Evolutionary conservation across 2,329 filamentous ascomycete genomes (phyloP).

Genomic region (Paracoccidioides lutzii): DNA sequence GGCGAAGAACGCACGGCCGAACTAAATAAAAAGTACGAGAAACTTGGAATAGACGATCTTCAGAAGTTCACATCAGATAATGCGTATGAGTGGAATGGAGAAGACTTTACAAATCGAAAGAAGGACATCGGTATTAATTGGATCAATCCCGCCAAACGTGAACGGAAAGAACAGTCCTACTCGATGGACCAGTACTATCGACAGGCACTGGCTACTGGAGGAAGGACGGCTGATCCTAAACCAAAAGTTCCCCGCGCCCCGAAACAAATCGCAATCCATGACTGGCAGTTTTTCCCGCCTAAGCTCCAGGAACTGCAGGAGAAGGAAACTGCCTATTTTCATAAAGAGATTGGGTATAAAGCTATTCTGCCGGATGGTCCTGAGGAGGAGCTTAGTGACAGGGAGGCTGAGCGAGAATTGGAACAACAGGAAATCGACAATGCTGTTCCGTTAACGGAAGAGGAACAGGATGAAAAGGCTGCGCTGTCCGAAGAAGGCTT

Average conservation of each 20-base stretch:
- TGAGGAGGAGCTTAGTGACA: slow-evolving; percentile 73
- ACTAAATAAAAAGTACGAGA: slow-evolving; percentile 88
- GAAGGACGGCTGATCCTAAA: slow-evolving; percentile 68
- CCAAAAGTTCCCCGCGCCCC: slow-evolving; percentile 92
- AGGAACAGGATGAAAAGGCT: slow-evolving; percentile 78
- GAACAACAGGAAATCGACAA: slow-evolving; percentile 92
- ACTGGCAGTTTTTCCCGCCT: slow-evolving; percentile 93
- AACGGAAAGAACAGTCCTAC: slow-evolving; percentile 95
- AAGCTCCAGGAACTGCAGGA: slow-evolving; percentile 81
- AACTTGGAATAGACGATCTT: slow-evolving; percentile 88
- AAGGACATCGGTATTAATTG: slow-evolving; percentile 87
- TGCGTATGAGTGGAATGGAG: slow-evolving; percentile 97
- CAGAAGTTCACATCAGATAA: slow-evolving; percentile 97
- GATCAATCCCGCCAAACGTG: slow-evolving; percentile 98
- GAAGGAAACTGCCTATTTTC: slow-evolving; percentile 87
- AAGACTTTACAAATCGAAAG: slow-evolving; percentile 84
- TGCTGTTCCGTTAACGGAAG: slow-evolving; percentile 73
- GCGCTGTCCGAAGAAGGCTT: slow-evolving; percentile 74
- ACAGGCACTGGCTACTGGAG: slow-evolving; percentile 71
- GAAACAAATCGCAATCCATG: slow-evolving; percentile 81
- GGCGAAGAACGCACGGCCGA: slow-evolving; percentile 82
- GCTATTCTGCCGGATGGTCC: slow-evolving; percentile 78
- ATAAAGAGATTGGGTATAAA: slow-evolving; percentile 94
- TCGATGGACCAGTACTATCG: slow-evolving; percentile 99
- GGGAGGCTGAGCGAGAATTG: slow-evolving; percentile 72